Percentiles rank a stretch among this genome's conserved stretches.
Evolutionary conservation across 495 filamentous ascomycete species (phyloP).

Genomic region (Ascobolus immersus): DNA sequence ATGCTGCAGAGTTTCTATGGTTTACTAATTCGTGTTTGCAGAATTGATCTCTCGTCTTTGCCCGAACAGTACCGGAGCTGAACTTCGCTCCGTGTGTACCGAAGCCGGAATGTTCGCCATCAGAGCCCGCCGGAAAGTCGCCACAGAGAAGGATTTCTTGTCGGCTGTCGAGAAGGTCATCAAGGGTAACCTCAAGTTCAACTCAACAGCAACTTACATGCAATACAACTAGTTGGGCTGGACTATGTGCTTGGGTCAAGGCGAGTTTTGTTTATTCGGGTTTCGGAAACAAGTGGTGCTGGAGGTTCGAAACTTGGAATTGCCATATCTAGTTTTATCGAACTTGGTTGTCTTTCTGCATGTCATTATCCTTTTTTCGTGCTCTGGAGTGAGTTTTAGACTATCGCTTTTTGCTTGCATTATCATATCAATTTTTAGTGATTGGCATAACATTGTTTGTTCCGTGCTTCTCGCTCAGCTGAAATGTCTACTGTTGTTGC

Average conservation of each 20-base stretch:
- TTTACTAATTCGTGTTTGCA: neutral
- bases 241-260: neutral
- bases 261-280: too few relatives aligned
- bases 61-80: conserved; percentile 89
- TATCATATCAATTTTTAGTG: too few relatives aligned
- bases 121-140: conserved; percentile 85
- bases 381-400: too few relatives aligned
- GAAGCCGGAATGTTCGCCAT: conserved; percentile 67
- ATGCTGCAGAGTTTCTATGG: neutral
- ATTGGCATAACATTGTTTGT: too few relatives aligned
- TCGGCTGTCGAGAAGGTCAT: conserved; percentile 97
- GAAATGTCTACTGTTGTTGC: too few relatives aligned
- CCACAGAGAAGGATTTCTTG: conserved; percentile 97
- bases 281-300: too few relatives aligned
- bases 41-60: conserved; percentile 89
- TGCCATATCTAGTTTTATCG: too few relatives aligned
- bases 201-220: conserved; percentile 94
- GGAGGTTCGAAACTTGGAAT: too few relatives aligned
- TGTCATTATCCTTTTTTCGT: too few relatives aligned
- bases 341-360: too few relatives aligned
- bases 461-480: too few relatives aligned
- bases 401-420: too few relatives aligned
- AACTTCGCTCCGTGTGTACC: conserved; percentile 32
- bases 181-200: conserved; percentile 98
- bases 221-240: conserved; percentile 72